Evolutionary conservation across 1,139 yeast species (phyloP).

Genomic region (Pichia sp.): DNA sequence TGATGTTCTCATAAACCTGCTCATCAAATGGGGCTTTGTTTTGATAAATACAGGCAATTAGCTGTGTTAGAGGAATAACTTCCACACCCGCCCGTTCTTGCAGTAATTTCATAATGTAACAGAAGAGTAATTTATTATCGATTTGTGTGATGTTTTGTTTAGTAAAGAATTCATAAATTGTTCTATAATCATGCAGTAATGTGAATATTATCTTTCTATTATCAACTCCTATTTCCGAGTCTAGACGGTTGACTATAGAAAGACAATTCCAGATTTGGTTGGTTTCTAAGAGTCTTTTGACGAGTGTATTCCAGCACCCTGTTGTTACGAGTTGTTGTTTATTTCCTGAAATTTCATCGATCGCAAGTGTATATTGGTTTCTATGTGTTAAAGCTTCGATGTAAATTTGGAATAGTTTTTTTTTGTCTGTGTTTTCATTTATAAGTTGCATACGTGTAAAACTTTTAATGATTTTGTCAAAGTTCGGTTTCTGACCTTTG

Average conservation of each 20-base stretch:
- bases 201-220: not conserved
- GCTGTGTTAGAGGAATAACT: not conserved
- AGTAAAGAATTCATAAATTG: constrained; percentile 7
- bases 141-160: not conserved
- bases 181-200: not conserved
- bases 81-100: not conserved
- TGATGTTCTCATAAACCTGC: not conserved
- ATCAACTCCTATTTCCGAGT: not conserved
- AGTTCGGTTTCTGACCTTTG: not conserved
- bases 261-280: constrained; percentile 5
- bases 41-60: not conserved
- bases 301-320: constrained; percentile 1
- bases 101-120: constrained; percentile 1
- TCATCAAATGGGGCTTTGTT: not conserved
- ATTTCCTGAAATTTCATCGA: constrained; percentile 1
- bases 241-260: constrained; percentile 7
- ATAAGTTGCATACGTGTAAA: not conserved
- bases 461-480: not conserved
- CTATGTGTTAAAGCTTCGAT: not conserved
- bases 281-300: not conserved
- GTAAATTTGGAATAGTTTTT: constrained; percentile 1
- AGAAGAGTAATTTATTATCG: not conserved
- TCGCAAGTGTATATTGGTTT: not conserved
- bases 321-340: not conserved
- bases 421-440: not conserved